phyloP scores from a whole-genome alignment of 2,329 filamentous ascomycete genomes.

The Cercospora zeae-maydis region DNA sequence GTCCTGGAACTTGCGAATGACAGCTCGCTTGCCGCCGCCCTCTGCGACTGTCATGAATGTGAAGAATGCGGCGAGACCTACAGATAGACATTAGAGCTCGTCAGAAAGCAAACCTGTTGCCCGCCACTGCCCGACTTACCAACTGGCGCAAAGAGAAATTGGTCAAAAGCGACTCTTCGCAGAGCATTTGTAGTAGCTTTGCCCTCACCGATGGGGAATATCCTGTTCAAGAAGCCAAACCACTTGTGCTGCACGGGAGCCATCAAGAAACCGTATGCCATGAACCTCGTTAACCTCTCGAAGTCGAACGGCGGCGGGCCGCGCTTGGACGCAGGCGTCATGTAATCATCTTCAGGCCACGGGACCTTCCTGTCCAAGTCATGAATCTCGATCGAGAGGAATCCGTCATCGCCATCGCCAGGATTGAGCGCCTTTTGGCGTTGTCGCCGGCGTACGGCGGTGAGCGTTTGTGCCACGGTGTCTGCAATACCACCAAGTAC shows the following conservation, averaged over 20 bases:
- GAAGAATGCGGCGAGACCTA: conserved; percentile 81
- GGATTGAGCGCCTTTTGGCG: conserved; percentile 47
- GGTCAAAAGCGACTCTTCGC: conserved; percentile 88
- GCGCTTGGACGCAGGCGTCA: conserved; percentile 54
- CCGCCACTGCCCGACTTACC: conserved; percentile 48
- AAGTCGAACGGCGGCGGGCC: conserved; percentile 89
- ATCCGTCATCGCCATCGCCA: conserved; percentile 60
- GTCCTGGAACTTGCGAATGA: conserved; percentile 81
- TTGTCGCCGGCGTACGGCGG: conserved; percentile 66
- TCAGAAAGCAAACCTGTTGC: not conserved
- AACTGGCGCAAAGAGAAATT: conserved; percentile 87
- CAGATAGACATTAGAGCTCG: not conserved
- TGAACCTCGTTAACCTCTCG: conserved; percentile 88
- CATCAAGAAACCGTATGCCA: conserved; percentile 97
- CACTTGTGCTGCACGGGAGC: conserved; percentile 92
- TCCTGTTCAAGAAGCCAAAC: conserved; percentile 79
- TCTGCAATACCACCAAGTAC: conserved; percentile 92
- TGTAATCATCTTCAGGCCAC: conserved; percentile 60
- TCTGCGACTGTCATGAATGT: conserved; percentile 95
- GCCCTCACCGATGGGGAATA: conserved; percentile 71
- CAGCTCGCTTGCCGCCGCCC: conserved; percentile 76
- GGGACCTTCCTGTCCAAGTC: conserved; percentile 81
- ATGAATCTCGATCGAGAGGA: conserved; percentile 80
- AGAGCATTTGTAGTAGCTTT: conserved; percentile 65
- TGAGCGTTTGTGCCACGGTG: conserved; percentile 90